Evolutionary conservation across 176 grass and related monocot genomes (phyloP).

Genomic region (Metroxylon sagu): DNA sequence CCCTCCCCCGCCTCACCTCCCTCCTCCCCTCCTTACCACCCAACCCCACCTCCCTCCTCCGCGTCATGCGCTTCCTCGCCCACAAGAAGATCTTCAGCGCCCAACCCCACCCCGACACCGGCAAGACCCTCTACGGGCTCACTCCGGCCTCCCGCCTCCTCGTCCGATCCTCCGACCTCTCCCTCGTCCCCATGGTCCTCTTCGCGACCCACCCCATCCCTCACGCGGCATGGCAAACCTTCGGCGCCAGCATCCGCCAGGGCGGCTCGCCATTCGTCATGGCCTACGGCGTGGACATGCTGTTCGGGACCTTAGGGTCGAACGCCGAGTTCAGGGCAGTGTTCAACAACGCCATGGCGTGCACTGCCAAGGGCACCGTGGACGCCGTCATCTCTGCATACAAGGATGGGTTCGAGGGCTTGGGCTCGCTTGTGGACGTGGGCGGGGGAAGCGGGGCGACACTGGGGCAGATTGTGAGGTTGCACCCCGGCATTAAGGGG

Average conservation of each 20-base stretch:
- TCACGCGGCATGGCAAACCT: neutral
- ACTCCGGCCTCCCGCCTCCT: neutral
- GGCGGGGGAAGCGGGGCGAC: slow-evolving; percentile 21
- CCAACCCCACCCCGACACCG: neutral
- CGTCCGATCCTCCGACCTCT: neutral
- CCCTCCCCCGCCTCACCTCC: no score
- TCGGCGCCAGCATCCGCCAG: neutral
- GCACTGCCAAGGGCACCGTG: neutral
- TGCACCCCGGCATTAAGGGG: neutral
- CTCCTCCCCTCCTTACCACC: no score
- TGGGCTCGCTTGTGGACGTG: slow-evolving; percentile 30
- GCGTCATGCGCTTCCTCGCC: slow-evolving; percentile 1
- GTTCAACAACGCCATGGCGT: neutral
- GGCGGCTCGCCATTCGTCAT: no score
- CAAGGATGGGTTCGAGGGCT: slow-evolving; percentile 1
- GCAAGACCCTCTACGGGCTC: neutral
- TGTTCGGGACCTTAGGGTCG: neutral
- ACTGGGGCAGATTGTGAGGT: slow-evolving; percentile 11
- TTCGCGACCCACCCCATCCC: neutral
- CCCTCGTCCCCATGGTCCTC: neutral
- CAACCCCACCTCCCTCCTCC: neutral
- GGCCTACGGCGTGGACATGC: neutral
- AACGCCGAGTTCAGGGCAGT: neutral
- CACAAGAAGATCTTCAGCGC: neutral
- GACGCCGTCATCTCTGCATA: neutral